Base-by-base conservation (phyloP, 495 filamentous ascomycete genomes). In the Aspergillus baeticus region DNA sequence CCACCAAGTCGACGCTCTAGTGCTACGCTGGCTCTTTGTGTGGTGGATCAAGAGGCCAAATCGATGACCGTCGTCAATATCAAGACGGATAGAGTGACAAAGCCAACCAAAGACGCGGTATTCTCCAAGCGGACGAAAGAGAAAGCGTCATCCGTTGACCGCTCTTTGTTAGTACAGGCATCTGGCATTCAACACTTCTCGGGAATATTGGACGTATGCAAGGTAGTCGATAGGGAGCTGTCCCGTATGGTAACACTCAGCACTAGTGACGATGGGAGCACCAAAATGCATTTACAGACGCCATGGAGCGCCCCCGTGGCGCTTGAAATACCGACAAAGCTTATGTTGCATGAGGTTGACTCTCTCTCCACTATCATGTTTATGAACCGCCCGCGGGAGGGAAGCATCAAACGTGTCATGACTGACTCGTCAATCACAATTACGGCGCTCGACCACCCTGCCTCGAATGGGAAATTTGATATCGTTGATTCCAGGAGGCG, bases 191-290 rank as follows among this genome's bases (percentile, higher is more conserved):
- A 75, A 37, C 69, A 75, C 60, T 63, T 65, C 14, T 63, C 75
- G 20, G 84, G 83, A 55, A 80, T 93, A 5, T 78, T 85, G 34
- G 90, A 94, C 71, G 88, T 87, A 22, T 89, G 86, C 62, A 89
- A 84, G 63, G 67, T 94, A 50, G 76, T 81, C 5, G 90, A 94
- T 69, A 84, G 86, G 10, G 77, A 77, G 0, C 72, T 85, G 21
- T 84, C 87, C 11, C 81, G 84, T 34, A 83, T 93, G 37, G 69
- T 93, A 13, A 82, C 88, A 21, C 75, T 96, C 17, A 85, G 81
- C n/a, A 79, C 84, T 53, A 80, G 81, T 22, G 78, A 77, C n/a
- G 69, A 80, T 55, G 84, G 85, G 7, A 77, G 79, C 21, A 81
- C 82, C 10, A 80, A 85, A 58, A 69, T 96, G 23, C 87, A 82